Evolutionary conservation across 2,329 filamentous ascomycete species (phyloP), one percentile per base, ranked within the genome.

Genomic region (Rugonectria rugulosa): DNA sequence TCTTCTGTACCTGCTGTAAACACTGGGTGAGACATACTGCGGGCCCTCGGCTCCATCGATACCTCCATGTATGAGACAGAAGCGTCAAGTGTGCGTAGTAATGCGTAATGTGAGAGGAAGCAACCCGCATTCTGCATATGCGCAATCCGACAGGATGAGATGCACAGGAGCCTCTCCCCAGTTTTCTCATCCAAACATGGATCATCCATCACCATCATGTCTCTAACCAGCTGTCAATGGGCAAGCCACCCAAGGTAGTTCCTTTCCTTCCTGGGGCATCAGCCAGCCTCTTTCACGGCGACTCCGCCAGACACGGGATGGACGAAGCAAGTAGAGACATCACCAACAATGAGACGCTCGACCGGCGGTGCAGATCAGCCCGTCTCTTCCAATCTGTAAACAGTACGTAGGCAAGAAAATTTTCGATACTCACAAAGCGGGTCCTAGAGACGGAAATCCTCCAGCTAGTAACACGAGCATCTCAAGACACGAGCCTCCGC

Each of bases 211-310:
- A n/a, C n/a, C n/a, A n/a, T n/a, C n/a, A n/a, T 40, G 44, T 53
- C 27, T 37, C 20, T 21, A 34, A 45, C 46, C 12, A 26, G 42
- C 40, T 46, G 38, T 34, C 46, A 50, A 48, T 46, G 37, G 51
- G 36, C 49, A 51, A 57, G 43, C 50, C 29, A 38, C 34, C n/a
- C n/a, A n/a, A n/a, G n/a, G 26, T 21, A 15, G 24, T 24, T 27
- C 21, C 23, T 34, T 31, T 29, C 20, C 17, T 37, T 37, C 47
- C 20, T 42, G 31, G 53, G 59, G 53, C 27, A 48, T 48, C 12
- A 56, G 54, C 53, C 62, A 67, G 60, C 62, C 56, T 61, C 62
- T 41, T 38, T n/a, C 56, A 20, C 45, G 38, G 40, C 40, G 53
- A 41, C 24, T 45, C 49, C 15, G 43, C 31, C 38, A 40, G 20